These are phyloP conservation scores for Sporobolomyces pararoseus DNA, from an alignment of 768 basidiomycete species.

Conservation along the genomic window DNA sequence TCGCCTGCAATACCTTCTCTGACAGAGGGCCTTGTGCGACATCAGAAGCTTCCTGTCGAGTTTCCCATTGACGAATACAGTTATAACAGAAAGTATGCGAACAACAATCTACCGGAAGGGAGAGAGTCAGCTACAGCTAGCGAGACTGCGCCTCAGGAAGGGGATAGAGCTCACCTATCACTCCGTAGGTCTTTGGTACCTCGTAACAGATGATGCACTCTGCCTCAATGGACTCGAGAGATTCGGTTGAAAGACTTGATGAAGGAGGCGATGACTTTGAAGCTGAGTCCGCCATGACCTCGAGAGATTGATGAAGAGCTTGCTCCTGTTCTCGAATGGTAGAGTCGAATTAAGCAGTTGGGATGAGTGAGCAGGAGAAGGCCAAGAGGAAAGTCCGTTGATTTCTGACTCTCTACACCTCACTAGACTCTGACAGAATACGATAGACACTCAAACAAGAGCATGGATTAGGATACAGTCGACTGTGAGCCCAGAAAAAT, in stretches of 20 bases:
- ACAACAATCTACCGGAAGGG: neutral
- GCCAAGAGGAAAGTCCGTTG: too few species aligned
- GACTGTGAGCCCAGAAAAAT: too few species aligned
- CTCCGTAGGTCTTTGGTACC: neutral
- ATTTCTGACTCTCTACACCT: too few species aligned
- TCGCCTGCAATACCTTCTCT: neutral
- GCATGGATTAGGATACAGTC: too few species aligned
- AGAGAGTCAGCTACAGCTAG: neutral
- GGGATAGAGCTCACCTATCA: neutral
- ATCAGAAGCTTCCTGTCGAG: neutral
- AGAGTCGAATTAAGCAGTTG: too few species aligned
- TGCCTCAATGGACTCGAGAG: neutral
- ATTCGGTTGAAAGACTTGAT: neutral
- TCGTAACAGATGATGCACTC: conserved; percentile 4
- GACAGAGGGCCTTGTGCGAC: neutral
- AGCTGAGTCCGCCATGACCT: too few species aligned
- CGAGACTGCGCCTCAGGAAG: neutral
- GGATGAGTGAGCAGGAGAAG: too few species aligned
- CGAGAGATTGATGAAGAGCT: too few species aligned
- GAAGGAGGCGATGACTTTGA: too few species aligned
- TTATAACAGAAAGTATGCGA: neutral
- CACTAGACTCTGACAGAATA: too few species aligned
- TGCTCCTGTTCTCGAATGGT: too few species aligned
- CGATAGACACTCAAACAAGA: too few species aligned
- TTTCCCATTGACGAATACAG: neutral